Evolutionary conservation across 1,139 yeast genomes (phyloP), one percentile per base, ranked within the genome.

Genomic region (Starmera stellimalicola): DNA sequence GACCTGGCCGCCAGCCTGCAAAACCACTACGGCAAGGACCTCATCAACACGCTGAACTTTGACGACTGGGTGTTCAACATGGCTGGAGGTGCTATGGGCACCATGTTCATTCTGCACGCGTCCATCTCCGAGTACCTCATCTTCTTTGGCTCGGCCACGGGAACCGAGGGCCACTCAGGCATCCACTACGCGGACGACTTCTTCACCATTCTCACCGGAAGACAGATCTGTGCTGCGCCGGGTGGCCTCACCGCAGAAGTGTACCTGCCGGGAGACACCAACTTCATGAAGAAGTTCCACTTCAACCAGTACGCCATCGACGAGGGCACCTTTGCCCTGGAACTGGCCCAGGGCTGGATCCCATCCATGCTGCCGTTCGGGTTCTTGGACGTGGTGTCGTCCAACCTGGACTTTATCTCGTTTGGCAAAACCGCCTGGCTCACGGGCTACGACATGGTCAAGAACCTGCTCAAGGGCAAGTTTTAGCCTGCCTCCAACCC

Each of bases 61-160:
- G 80, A 82, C 33, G 91, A 87, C 48, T 91, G 97, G 97, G 78
- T 91, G 34, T 88, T 78, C 72, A 91, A 88, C 70, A 87, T 85
- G 51, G 98, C 98, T 7, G 98, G 98, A 36, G 95, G 95, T 45
- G 97, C 98, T 36, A 91, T 91, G 98, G 98, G 98, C 18, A 76
- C 87, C 38, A 88, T 91, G 97, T 72, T 84, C 49, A 84, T 93
- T 41, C 65, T 91, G 45, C 98, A 93, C 57, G 96, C 97, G 11
- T 88, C 97, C n/a, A 68, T 93, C 50, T 67, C 93, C 7, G 98
- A 91, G 60, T 93, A 91, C 55, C 64, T 91, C 57, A 88, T 88
- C 51, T 69, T 85, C 54, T 85, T 87, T 45, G 95, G 96, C 36
- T 69, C 91, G 27, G 81, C 94, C 14, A 70, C 80, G 10, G 97